A percentile compares a stretch with the other conserved stretches of the same genome.
These are phyloP conservation scores for Stephanocyclus meneghinianus DNA, from an alignment of 352 stramenopile genomes.

Conservation along the genomic window DNA sequence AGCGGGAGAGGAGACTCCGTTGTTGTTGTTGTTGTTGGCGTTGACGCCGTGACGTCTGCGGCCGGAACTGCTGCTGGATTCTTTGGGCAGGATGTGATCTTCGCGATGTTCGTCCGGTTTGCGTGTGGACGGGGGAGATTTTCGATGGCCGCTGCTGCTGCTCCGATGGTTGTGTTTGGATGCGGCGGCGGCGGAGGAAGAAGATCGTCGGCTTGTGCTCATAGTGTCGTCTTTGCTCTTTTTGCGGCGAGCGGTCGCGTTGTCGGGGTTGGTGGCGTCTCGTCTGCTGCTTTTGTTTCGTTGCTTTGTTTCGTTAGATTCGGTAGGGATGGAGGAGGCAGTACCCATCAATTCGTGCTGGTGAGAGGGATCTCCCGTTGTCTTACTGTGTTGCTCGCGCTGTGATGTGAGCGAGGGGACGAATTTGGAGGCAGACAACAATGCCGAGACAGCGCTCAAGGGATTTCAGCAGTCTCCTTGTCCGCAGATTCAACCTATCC, in stretches of 20 bases:
- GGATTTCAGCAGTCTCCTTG: too few species aligned
- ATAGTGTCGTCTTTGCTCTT: too few species aligned
- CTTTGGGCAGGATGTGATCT: neutral
- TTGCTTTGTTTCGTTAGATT: neutral
- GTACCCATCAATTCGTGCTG: neutral
- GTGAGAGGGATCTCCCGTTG: neutral
- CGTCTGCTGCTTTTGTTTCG: neutral
- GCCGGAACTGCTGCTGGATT: conserved; percentile 5
- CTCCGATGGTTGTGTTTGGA: neutral
- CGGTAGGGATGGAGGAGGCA: neutral
- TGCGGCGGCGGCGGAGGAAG: neutral
- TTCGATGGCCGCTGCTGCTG: neutral
- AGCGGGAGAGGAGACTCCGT: neutral
- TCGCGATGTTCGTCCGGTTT: conserved; percentile 16
- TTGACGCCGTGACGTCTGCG: neutral
- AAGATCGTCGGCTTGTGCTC: too few species aligned
- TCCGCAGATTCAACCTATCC: too few species aligned
- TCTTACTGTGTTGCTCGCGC: too few species aligned
- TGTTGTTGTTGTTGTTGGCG: too few species aligned
- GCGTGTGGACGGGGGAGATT: neutral
- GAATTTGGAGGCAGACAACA: neutral
- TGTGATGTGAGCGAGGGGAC: neutral
- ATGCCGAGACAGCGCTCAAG: too few species aligned
- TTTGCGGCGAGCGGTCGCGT: too few species aligned
- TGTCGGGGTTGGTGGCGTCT: too few species aligned